phyloP scores from a whole-genome alignment of 2,329 filamentous ascomycete genomes.

The Trichoderma cornu-damae region DNA sequence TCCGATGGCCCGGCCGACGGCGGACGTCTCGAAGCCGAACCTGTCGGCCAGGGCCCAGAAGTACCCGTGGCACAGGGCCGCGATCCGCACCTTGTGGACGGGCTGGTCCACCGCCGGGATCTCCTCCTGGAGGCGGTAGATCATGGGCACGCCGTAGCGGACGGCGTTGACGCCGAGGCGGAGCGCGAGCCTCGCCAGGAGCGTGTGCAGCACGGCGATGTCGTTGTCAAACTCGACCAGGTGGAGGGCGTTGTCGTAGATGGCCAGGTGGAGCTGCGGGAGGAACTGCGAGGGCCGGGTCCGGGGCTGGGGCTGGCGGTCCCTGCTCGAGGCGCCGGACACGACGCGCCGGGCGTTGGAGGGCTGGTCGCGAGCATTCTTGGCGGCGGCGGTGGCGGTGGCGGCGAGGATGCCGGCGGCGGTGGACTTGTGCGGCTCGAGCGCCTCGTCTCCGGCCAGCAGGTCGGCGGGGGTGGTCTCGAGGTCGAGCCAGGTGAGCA shows the following conservation, averaged over 20 bases:
- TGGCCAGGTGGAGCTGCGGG: slow-evolving; percentile 73
- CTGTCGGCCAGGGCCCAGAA: slow-evolving; percentile 74
- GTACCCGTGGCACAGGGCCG: slow-evolving; percentile 83
- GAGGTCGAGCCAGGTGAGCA: slow-evolving; percentile 78
- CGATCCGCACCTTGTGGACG: slow-evolving; percentile 69
- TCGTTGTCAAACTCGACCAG: slow-evolving; percentile 67
- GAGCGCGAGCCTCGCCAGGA: slow-evolving; percentile 68
- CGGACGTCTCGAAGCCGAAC: slow-evolving; percentile 68
- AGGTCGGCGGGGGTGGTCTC: slow-evolving; percentile 67
- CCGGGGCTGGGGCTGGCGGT: slow-evolving; percentile 44
- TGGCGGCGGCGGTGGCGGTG: slow-evolving; percentile 30
- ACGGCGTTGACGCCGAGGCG: slow-evolving; percentile 78
- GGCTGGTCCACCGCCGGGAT: slow-evolving; percentile 62
- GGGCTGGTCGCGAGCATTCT: slow-evolving; percentile 39
- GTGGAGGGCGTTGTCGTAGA: slow-evolving; percentile 84
- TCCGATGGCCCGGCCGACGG: slow-evolving; percentile 64
- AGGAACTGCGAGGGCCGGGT: slow-evolving; percentile 65
- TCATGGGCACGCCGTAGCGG: slow-evolving; percentile 77
- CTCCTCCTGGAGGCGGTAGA: slow-evolving; percentile 82
- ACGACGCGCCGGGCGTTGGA: slow-evolving; percentile 58
- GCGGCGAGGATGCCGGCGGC: slow-evolving; percentile 10
- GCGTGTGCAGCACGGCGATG: slow-evolving; percentile 68
- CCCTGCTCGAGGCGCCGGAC: slow-evolving; percentile 59
- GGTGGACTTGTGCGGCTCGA: slow-evolving; percentile 42
- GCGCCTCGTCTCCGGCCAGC: slow-evolving; percentile 53